Base-by-base conservation (phyloP, 1,284 basidiomycete genomes). In the Ustilago lituana region DNA sequence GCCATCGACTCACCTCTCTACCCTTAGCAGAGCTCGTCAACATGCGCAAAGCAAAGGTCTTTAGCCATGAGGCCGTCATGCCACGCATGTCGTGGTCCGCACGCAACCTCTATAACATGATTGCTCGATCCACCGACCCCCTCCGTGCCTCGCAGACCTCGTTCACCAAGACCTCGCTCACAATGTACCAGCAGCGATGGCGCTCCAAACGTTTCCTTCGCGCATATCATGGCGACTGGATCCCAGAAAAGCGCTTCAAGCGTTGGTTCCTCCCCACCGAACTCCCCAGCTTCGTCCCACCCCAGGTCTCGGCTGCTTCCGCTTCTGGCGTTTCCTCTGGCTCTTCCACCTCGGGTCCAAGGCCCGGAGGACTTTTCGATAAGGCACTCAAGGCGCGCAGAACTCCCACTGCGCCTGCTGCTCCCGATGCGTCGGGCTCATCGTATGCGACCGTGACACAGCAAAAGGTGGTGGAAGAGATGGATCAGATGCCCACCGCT, bases 181-280 rank as follows among this genome's bases (percentile, higher is more conserved):
- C 91, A 0, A 87, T 98, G 46, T 98, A 92, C 84, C 92, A 96
- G 83, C 91, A 97, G 80, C 90, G 94, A 35, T 98, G 93, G 92
- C 86, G 86, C 22, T 88, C 92, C 15, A 98, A 97, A 84, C 87
- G 89, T n/a, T 88, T 94, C 63, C 87, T 93, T 27, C 89, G 94
- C 57, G 94, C 89, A 4, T 98, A 98, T 85, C 95, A 98, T 82
- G 94, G 94, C 35, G 94, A 98, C 86, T 91, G 89, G 83, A 93
- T 98, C 66, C 89, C 90, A 53, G 93, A 95, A 84, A 91, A 90
- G 77, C 89, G 89, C 36, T 98, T 98, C 87, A 94, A 95, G 83
- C 89, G 91, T 48, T 95, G 93, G 91, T 98, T 93, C 83, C 87
- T 98, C 20, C 95, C 95, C 10, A 86, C 88, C 56, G 89, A 87